Conservation (phyloP, 192 early-diverging fungal genomes). For the Diversispora eburnea region DNA sequence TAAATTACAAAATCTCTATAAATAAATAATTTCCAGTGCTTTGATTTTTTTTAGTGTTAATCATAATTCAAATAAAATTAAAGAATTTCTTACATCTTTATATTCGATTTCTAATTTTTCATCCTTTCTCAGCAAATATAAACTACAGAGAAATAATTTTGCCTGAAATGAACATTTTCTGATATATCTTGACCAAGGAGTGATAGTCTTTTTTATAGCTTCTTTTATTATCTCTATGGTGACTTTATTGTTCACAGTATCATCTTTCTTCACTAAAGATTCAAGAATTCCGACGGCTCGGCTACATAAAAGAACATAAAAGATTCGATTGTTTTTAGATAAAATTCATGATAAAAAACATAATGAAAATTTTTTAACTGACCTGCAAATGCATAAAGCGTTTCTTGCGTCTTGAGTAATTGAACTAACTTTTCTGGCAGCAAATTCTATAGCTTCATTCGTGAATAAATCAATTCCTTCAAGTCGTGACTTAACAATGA, state of each 20-base stretch:
- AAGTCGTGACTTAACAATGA: conserved; percentile 82
- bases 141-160: conserved; percentile 77
- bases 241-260: conserved; percentile 39
- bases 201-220: conserved; percentile 79
- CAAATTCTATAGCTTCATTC: conserved; percentile 85
- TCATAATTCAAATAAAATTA: background rate
- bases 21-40: background rate
- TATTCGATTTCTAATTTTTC: conserved; percentile 75
- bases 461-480: conserved; percentile 67
- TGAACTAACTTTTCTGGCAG: conserved; percentile 91
- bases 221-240: conserved; percentile 70
- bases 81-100: conserved; percentile 61
- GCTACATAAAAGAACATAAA: conserved; percentile 28
- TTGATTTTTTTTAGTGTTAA: background rate
- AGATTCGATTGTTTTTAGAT: background rate
- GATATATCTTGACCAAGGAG: conserved; percentile 71
- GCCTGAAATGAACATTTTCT: conserved; percentile 74
- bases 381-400: conserved; percentile 92
- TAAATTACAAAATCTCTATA: background rate
- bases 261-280: conserved; percentile 32
- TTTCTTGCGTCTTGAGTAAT: conserved; percentile 95
- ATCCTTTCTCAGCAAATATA: conserved; percentile 59
- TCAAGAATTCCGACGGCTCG: conserved; percentile 73
- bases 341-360: background rate
- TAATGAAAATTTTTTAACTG: background rate